Conservation (phyloP, 75 land plant species). For the Ceratopteris richardii region DNA sequence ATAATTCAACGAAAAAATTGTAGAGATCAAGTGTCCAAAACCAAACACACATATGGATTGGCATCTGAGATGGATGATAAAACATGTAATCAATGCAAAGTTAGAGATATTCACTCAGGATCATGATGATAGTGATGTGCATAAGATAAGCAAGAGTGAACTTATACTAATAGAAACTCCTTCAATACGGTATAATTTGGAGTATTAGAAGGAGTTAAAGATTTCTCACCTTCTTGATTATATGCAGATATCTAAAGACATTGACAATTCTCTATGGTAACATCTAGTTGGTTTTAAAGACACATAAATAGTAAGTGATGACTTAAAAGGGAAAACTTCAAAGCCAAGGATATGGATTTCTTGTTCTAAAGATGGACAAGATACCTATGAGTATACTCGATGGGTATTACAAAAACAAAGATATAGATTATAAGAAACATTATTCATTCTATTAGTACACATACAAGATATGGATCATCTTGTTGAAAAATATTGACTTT, state of each 20-base stretch:
- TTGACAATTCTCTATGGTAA: background rate
- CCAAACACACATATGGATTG: background rate
- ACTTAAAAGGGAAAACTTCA: background rate
- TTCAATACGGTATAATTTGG: background rate
- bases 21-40: background rate
- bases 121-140: background rate
- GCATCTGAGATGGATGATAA: background rate
- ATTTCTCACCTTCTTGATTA: conserved; percentile 3
- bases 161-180: background rate
- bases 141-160: background rate
- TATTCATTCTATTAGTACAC: background rate
- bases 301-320: background rate
- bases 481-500: background rate
- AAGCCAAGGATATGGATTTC: background rate
- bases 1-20: background rate
- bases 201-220: background rate
- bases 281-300: conserved; percentile 1
- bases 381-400: background rate
- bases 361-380: background rate
- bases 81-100: background rate
- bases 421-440: background rate
- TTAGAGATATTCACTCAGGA: no score
- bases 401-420: background rate
- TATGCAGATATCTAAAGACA: background rate
- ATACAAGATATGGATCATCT: background rate